Evolutionary conservation across 2,329 filamentous ascomycete genomes (phyloP).

Genomic region (Ceratocystiopsis sp.): DNA sequence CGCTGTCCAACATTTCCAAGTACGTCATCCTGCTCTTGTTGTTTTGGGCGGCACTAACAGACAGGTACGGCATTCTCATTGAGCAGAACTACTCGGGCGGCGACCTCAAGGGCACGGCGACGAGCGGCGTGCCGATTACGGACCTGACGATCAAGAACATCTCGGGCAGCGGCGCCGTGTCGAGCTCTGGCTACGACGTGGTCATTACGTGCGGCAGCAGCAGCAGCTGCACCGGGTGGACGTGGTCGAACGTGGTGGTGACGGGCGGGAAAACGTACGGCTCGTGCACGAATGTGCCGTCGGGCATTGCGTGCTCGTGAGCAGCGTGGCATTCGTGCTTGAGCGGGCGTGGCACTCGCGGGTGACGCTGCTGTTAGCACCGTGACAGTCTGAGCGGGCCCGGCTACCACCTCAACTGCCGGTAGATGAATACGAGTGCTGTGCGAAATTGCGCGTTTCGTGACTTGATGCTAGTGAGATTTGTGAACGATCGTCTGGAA

Average conservation of each 20-base stretch:
- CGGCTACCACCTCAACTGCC: too few relatives aligned
- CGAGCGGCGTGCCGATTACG: constrained; percentile 23
- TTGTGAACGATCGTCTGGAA: too few relatives aligned
- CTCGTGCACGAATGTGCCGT: constrained; percentile 6
- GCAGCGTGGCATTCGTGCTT: too few relatives aligned
- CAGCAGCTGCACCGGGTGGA: constrained; percentile 20
- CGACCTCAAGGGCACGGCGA: constrained; percentile 17
- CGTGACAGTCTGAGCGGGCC: too few relatives aligned
- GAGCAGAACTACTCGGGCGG: constrained; percentile 40
- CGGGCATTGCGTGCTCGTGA: constrained; percentile 3
- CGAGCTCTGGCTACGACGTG: constrained; percentile 19
- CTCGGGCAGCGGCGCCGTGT: constrained; percentile 18
- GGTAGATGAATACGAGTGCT: too few relatives aligned
- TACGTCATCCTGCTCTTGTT: too few relatives aligned
- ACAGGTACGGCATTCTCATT: constrained; percentile 34
- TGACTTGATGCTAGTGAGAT: too few relatives aligned
- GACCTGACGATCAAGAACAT: constrained; percentile 29
- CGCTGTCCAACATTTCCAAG: constrained; percentile 27
- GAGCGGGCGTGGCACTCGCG: too few relatives aligned
- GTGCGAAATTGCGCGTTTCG: too few relatives aligned
- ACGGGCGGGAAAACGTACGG: constrained; percentile 17
- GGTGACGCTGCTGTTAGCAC: too few relatives aligned
- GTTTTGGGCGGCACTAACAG: too few relatives aligned
- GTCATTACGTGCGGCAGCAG: constrained; percentile 18
- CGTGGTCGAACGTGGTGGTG: constrained; percentile 18